These are phyloP conservation scores for Ogataea angusta DNA, from an alignment of 805 yeast species.

Conservation along the genomic window DNA sequence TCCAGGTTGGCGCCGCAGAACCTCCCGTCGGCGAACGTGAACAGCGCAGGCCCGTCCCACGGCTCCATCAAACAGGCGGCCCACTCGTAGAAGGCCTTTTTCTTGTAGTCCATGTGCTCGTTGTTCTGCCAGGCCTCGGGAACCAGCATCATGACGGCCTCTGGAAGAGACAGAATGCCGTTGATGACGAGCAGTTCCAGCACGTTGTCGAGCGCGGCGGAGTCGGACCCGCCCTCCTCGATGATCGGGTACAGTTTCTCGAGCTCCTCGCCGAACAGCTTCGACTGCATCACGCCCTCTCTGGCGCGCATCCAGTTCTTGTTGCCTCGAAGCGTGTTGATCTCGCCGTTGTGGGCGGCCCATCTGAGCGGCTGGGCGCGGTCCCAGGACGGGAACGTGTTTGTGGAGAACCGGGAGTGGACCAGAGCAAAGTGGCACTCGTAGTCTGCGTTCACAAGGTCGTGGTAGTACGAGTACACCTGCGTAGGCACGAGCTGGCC, in stretches of 20 bases:
- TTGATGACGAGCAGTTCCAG: conserved; percentile 87
- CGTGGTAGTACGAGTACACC: conserved; percentile 92
- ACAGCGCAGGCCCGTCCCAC: conserved; percentile 99
- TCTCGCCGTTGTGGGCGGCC: conserved; percentile 99
- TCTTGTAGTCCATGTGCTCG: conserved; percentile 79
- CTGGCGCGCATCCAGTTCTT: conserved; percentile 99
- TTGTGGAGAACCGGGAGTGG: conserved; percentile 95
- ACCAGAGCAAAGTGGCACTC: conserved; percentile 95
- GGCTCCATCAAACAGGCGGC: conserved; percentile 99
- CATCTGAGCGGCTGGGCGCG: conserved; percentile 97
- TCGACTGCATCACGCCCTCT: conserved; percentile 93
- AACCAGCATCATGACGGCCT: conserved; percentile 93
- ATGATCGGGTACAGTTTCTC: conserved; percentile 91
- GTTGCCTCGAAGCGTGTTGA: conserved; percentile 94
- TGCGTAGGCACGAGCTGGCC: conserved; percentile 97
- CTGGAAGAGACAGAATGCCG: conserved; percentile 90
- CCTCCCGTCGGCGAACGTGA: conserved; percentile 95
- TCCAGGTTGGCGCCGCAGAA: conserved; percentile 98
- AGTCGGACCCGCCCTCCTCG: conserved; percentile 98
- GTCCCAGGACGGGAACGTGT: conserved; percentile 99
- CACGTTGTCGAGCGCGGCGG: conserved; percentile 96
- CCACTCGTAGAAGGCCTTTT: conserved; percentile 97
- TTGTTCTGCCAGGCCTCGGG: conserved; percentile 99
- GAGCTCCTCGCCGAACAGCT: conserved; percentile 84
- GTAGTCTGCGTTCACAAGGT: conserved; percentile 84